phyloP scores from a whole-genome alignment of 371 early-diverging fungal species.

The Nematocida minor region DNA sequence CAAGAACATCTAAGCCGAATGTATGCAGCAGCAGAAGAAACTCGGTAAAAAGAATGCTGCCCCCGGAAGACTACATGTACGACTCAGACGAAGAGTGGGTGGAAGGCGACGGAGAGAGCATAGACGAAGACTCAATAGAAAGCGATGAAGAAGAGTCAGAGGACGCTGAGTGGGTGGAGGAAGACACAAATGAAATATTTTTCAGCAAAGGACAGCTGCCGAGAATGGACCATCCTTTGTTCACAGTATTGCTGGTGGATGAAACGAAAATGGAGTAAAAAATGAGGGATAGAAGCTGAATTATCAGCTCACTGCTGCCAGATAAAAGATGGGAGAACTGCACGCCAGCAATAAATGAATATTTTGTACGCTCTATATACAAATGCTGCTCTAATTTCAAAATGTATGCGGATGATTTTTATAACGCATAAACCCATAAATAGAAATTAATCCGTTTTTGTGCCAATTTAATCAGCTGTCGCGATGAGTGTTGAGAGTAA shows the following conservation, averaged over 20 bases:
- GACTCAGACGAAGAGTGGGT: constrained; percentile 52
- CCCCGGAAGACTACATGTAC: constrained; percentile 37
- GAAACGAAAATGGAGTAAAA: background rate
- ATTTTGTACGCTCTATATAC: too few relatives aligned
- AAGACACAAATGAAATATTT: constrained; percentile 30
- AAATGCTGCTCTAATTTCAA: too few relatives aligned
- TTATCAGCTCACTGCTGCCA: too few relatives aligned
- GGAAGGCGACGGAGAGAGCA: constrained; percentile 48
- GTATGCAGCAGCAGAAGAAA: background rate
- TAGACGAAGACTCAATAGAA: constrained; percentile 32
- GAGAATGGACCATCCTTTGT: constrained; percentile 30
- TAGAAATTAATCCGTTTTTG: too few relatives aligned
- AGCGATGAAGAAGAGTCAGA: constrained; percentile 43
- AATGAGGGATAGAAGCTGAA: background rate
- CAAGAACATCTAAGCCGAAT: background rate
- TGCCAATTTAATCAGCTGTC: too few relatives aligned
- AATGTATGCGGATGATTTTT: too few relatives aligned
- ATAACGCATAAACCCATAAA: too few relatives aligned
- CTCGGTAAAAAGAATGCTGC: constrained; percentile 1
- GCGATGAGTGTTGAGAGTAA: too few relatives aligned
- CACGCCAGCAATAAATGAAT: too few relatives aligned
- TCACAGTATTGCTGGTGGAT: background rate
- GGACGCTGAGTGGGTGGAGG: constrained; percentile 34
- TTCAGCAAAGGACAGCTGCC: constrained; percentile 40
- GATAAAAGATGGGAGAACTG: too few relatives aligned